phyloP scores from a whole-genome alignment of 306 rosid genomes.

The Carpinus viminea region DNA sequence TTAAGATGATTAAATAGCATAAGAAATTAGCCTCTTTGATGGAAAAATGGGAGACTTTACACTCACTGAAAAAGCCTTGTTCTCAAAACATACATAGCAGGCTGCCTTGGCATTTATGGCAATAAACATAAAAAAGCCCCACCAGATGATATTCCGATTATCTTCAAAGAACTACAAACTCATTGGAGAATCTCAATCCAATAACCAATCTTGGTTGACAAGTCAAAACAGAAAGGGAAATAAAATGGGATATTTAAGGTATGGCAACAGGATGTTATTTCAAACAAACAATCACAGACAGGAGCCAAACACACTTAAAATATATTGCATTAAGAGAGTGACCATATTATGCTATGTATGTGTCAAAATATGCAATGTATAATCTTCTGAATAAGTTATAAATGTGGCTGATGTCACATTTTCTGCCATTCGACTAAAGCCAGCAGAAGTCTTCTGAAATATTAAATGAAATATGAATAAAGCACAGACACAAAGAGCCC shows the following conservation, averaged over 20 bases:
- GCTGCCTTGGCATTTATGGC: background rate
- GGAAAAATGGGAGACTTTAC: background rate
- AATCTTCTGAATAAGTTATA: background rate
- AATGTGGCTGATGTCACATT: background rate
- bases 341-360: background rate
- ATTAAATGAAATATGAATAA: background rate
- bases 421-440: slow-evolving; percentile 6
- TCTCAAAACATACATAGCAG: background rate
- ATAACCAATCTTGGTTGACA: background rate
- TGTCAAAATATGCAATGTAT: background rate
- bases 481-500: background rate
- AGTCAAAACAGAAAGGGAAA: background rate
- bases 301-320: background rate
- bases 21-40: background rate
- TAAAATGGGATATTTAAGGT: background rate
- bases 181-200: background rate
- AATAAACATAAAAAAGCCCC: background rate
- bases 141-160: background rate
- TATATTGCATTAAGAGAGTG: background rate
- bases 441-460: background rate
- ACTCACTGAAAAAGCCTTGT: background rate
- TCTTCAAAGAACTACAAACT: background rate
- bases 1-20: background rate
- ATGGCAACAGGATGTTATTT: background rate
- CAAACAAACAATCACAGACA: background rate